These are phyloP conservation scores for Plasmodium relictum DNA, from an alignment of 169 alveolate genomes.

Conservation along the genomic window DNA sequence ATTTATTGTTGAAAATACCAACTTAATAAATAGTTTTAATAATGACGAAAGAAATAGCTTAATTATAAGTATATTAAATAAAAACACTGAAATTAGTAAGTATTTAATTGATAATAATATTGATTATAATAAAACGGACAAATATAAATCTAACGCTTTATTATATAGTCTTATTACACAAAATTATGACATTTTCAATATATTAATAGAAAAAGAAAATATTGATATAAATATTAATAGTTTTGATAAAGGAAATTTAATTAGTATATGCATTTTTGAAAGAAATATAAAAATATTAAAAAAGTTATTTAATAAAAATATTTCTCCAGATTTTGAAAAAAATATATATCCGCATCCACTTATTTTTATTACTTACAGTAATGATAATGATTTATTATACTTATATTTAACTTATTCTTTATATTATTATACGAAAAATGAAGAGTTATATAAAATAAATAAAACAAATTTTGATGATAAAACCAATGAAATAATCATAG, in stretches of 20 bases:
- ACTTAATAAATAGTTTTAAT: slow-evolving; percentile 53
- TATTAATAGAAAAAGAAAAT: slow-evolving; percentile 46
- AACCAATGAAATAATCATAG: slow-evolving; percentile 18
- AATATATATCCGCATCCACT: slow-evolving; percentile 65
- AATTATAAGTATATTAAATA: slow-evolving; percentile 54
- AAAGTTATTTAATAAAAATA: slow-evolving; percentile 48
- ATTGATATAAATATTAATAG: slow-evolving; percentile 67
- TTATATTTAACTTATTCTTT: slow-evolving; percentile 36
- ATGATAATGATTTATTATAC: slow-evolving; percentile 52
- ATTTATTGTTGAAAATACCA: slow-evolving; percentile 50
- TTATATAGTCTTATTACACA: slow-evolving; percentile 59
- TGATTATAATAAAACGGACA: slow-evolving; percentile 55
- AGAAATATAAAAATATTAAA: slow-evolving; percentile 41
- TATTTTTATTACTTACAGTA: slow-evolving; percentile 31
- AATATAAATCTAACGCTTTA: slow-evolving; percentile 34
- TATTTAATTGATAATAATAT: slow-evolving; percentile 55
- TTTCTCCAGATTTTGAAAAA: slow-evolving; percentile 32
- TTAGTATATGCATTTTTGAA: slow-evolving; percentile 71
- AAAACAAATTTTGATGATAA: slow-evolving; percentile 32
- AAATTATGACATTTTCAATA: slow-evolving; percentile 47
- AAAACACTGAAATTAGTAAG: slow-evolving; percentile 39
- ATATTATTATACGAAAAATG: slow-evolving; percentile 51
- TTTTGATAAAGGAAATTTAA: slow-evolving; percentile 69
- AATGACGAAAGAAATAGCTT: slow-evolving; percentile 47
- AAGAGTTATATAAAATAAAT: slow-evolving; percentile 31